Evolutionary conservation across 768 basidiomycete genomes (phyloP), one percentile per base, ranked within the genome.

Genomic region (Antrodiella citrinella): DNA sequence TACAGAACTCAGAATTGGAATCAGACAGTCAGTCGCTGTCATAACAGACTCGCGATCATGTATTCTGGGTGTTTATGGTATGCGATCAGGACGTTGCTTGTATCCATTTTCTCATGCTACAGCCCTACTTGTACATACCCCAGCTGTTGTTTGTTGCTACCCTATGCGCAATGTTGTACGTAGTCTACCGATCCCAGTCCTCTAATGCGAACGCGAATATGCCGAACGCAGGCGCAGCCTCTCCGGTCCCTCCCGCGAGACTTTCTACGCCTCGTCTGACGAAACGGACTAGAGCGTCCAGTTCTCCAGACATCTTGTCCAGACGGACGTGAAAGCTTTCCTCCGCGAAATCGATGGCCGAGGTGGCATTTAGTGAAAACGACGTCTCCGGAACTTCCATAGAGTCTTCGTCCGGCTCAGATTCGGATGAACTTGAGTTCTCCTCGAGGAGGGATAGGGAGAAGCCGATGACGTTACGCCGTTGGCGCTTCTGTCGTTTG

Each of bases 151-250:
- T n/a, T n/a, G 15, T 15, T 35, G 30, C 15, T 35, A 35, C 7
- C 15, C 7, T 35, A 35, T 35, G 15, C 7, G 30, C 30, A 7
- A 35, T 35, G 15, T 35, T 35, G 30, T 35, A 19, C 10, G 26
- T 45, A 26, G 18, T 21, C 52, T 61, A 69, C 52, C 58, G 54
- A 64, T 87, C 86, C 86, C 87, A 91, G 60, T 88, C 87, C 48
- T 90, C 84, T 51, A 91, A 67, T 39, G 77, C 71, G 62, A 91
- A 91, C 9, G 86, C 84, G 46, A 91, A 68, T 25, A 86, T 73
- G 1, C 78, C 82, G 60, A 87, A 90, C 1, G 81, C 70, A 23
- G 80, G 63, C 11, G 82, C 78, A 22, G 73, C 77, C 47, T 82
- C 81, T 15, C 73, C 72, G n/a, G 69, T 63, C 0, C 82, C 80